Evolutionary conservation across 768 basidiomycete genomes (phyloP), one percentile per base, ranked within the genome.

Genomic region (Auricularia cornea): DNA sequence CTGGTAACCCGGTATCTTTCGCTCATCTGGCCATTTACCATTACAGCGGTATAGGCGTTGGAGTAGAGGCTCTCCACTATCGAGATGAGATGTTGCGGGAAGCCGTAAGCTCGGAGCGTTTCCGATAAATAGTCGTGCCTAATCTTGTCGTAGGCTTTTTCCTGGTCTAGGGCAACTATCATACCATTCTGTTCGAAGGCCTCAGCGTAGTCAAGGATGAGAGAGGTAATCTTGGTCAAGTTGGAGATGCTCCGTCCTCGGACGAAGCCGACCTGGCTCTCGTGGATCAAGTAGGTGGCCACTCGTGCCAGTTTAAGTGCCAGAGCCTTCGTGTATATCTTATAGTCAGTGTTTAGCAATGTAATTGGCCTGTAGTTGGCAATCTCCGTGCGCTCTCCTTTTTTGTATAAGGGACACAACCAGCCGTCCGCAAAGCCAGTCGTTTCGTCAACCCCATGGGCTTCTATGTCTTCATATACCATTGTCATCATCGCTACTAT

Each of bases 261-360:
- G 0, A 81, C 67, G 26, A 81, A 81, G 0, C 79, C 79, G 0
- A 78, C 72, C 65, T 80, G 79, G 67, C 74, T 66, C 2, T 14
- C 23, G 62, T 79, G 75, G 0, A 80, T 69, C 0, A 77, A 23
- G 3, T 26, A 16, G 0, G 57, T 57, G 0, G 31, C 65, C 2
- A 56, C 62, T 1, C 38, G 18, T 0, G 68, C 68, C 0, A 76
- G 62, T 61, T 69, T 67, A 0, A 65, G 63, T 0, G 72, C 60
- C 0, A 76, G 66, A 0, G 41, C 63, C 54, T 72, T 74, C 0
- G 71, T 77, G 33, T 75, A 59, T 0, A 74, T 29, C 51, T 77
- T 76, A 11, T 77, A 77, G 62, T 76, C 72, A 0, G 72, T 67
- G 59, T 77, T 76, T 0, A 77, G 62, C 0, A 71, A 51, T 4